A percentile compares a stretch with the other conserved stretches of the same genome.
Evolutionary conservation across 441 rosid genomes (phyloP).

Genomic region (Corymbia calophylla): DNA sequence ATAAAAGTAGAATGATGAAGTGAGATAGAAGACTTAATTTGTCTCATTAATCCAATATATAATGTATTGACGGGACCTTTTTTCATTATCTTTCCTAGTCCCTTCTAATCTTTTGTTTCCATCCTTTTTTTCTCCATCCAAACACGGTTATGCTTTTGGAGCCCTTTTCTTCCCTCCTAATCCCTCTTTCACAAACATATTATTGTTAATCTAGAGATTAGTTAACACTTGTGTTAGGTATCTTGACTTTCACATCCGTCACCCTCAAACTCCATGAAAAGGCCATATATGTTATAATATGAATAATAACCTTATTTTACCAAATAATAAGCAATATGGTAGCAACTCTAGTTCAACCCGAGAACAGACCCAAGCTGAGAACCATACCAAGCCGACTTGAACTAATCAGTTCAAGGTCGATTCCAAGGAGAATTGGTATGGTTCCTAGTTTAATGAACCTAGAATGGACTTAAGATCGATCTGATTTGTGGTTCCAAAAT

Average conservation of each 20-base stretch:
- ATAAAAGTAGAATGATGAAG: neutral
- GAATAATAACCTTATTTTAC: neutral
- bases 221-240: neutral
- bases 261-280: neutral
- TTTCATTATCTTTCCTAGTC: neutral
- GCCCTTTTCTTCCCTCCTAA: neutral
- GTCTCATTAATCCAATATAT: neutral
- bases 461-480: fast-evolving
- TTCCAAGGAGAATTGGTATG: fast-evolving
- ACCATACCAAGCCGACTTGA: fast-evolving
- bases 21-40: neutral
- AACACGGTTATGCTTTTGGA: neutral
- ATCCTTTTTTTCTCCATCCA: neutral
- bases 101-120: neutral
- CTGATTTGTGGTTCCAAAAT: neutral
- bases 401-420: fast-evolving
- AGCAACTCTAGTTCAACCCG: fast-evolving
- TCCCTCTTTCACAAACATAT: neutral
- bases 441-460: neutral
- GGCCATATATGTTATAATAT: neutral
- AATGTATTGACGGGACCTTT: neutral
- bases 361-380: fast-evolving
- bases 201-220: neutral
- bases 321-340: neutral
- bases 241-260: neutral